phyloP scores from a whole-genome alignment of 1,284 basidiomycete species.

The Cutaneotrichosporon sp. region DNA sequence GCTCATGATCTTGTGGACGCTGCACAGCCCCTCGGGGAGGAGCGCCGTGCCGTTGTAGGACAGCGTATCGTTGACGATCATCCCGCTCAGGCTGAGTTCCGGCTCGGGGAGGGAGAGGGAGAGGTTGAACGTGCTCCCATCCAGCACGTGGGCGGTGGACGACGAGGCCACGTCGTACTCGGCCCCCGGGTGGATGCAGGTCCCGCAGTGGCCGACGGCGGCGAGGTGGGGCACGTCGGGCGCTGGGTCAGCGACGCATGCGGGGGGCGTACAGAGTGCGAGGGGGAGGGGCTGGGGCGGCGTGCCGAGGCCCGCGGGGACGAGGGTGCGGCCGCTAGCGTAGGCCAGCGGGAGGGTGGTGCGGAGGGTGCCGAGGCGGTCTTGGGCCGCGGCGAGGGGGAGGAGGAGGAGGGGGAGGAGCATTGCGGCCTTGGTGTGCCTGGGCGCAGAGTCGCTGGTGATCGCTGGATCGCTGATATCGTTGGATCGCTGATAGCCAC shows the following conservation, averaged over 20 bases:
- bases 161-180: conserved; percentile 11
- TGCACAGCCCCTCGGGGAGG: not conserved
- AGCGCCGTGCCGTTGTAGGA: not conserved
- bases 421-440: not conserved
- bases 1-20: not conserved
- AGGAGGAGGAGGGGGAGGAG: not conserved
- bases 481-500: too few relatives aligned
- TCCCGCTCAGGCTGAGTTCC: not conserved
- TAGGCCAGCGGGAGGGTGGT: conserved; percentile 39
- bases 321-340: conserved; percentile 37
- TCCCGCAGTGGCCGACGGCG: conserved; percentile 1
- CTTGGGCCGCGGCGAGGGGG: not conserved
- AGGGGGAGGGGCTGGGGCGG: conserved; percentile 39
- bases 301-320: conserved; percentile 38
- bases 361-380: conserved; percentile 36
- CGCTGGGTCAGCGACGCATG: conserved; percentile 17
- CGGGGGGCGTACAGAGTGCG: conserved; percentile 38
- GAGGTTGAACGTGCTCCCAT: not conserved
- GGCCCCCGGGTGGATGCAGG: not conserved
- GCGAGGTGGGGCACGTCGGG: conserved; percentile 9
- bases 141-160: not conserved
- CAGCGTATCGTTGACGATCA: not conserved
- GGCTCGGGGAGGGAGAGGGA: not conserved
- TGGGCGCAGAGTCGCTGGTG: not conserved
- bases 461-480: too few relatives aligned